These are phyloP conservation scores for Podila epicladia DNA, from an alignment of 192 early-diverging fungal genomes.

Conservation along the genomic window DNA sequence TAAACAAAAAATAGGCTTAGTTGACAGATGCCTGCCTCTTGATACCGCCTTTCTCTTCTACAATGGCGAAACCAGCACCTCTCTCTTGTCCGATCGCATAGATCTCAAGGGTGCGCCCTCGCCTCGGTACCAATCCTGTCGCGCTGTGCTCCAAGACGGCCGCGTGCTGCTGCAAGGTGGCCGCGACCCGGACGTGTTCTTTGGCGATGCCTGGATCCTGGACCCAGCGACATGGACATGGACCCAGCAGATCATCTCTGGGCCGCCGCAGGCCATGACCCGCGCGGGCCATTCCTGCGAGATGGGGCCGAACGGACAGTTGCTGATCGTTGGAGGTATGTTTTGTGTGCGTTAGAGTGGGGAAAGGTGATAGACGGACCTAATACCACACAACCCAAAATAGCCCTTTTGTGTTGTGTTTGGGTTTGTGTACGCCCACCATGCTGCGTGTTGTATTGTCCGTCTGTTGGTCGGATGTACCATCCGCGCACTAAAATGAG, in stretches of 20 bases:
- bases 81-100: not conserved
- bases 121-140: conserved; percentile 23
- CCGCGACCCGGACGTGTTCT: not conserved
- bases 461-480: too few species aligned
- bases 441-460: not conserved
- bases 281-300: conserved; percentile 40
- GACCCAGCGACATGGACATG: conserved; percentile 17
- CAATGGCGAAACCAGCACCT: not conserved
- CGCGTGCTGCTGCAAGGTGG: conserved; percentile 43
- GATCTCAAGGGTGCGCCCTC: not conserved
- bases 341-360: not conserved
- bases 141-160: conserved; percentile 17
- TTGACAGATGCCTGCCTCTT: not conserved
- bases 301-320: conserved; percentile 40
- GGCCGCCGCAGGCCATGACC: conserved; percentile 5
- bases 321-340: conserved; percentile 42
- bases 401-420: too few species aligned
- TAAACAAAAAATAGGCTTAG: not conserved
- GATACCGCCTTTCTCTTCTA: not conserved
- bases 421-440: not conserved
- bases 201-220: conserved; percentile 37
- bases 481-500: too few species aligned
- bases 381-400: not conserved
- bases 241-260: conserved; percentile 3
- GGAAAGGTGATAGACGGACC: too few species aligned